Base-by-base conservation (phyloP, 169 alveolate species). In the Eimeria falciformis region DNA sequence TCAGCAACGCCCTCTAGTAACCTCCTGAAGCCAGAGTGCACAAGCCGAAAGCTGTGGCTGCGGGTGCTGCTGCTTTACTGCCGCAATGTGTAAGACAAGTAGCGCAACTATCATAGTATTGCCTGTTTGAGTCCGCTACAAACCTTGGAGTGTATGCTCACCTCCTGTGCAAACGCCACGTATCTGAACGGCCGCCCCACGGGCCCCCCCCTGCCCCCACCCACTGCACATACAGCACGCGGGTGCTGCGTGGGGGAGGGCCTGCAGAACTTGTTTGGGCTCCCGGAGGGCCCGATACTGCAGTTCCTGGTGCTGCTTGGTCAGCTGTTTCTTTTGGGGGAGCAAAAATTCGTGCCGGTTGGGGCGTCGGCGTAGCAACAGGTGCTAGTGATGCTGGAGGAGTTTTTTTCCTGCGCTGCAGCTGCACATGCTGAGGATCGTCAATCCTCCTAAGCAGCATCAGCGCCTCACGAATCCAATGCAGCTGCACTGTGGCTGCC, bases 391-490 rank as follows among this genome's bases (percentile, higher is more conserved):
- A 21, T 18, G 90, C 4, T 68, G n/a, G 7, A 18, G 90, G 77
- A n/a, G 90, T 11, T 47, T 81, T 81, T 37, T 56, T 53, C 77
- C 90, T 71, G 77, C 90, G 90, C 90, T 81, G 90, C 90, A 81
- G 75, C 33, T 81, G 90, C 55, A 56, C 90, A 18, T 81, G 55
- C 58, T 55, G 77, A 7, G 90, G 90, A 56, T 81, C 90, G 45
- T 81, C 90, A 81, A 81, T 56, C 25, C 90, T 81, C 56, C 90
- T 55, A 33, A 81, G n/a, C 73, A 53, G 2, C 27, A 81, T 81
- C 75, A 81, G 58, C 77, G 90, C 90, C 77, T 81, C 90, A 5
- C 90, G 90, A 56, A 81, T 81, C 90, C 90, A 81, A 17, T 81
- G 90, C 53, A 81, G 90, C 27, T 33, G 90, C 9, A 75, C 29